These are phyloP conservation scores for Metschnikowia hibisci DNA, from an alignment of 805 yeast species.

Conservation along the genomic window DNA sequence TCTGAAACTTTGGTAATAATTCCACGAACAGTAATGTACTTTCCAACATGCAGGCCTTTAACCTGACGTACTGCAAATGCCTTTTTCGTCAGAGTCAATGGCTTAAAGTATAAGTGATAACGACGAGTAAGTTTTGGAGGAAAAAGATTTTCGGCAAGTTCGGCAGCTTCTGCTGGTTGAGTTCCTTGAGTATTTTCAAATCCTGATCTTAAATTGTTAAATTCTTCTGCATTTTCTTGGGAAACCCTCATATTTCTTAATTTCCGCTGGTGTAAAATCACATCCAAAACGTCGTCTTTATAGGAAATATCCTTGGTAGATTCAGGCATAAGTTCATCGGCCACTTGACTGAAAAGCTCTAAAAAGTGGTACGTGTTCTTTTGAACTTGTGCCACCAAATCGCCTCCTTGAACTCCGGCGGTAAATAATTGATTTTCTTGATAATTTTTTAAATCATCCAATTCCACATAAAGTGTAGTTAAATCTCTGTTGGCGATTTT, in stretches of 20 bases:
- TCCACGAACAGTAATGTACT: constrained; percentile 85
- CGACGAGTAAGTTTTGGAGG: constrained; percentile 87
- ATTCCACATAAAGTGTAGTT: constrained; percentile 64
- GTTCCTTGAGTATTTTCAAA: constrained; percentile 24
- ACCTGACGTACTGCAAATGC: constrained; percentile 87
- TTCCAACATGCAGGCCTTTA: constrained; percentile 78
- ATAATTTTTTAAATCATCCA: constrained; percentile 77
- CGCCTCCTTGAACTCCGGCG: constrained; percentile 15
- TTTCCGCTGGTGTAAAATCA: constrained; percentile 84
- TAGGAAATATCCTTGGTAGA: constrained; percentile 79
- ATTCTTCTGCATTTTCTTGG: constrained; percentile 63
- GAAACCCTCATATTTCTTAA: constrained; percentile 73
- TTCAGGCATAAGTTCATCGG: constrained; percentile 80
- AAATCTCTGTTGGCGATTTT: constrained; percentile 79
- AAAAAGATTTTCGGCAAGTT: constrained; percentile 49
- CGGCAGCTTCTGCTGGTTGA: constrained; percentile 15
- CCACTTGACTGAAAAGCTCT: constrained; percentile 69
- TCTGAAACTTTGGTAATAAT: constrained; percentile 94
- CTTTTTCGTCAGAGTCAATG: constrained; percentile 51
- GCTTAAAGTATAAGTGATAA: constrained; percentile 82
- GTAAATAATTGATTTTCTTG: constrained; percentile 44
- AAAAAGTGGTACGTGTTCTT: constrained; percentile 75
- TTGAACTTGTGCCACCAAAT: constrained; percentile 55
- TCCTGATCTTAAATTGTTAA: constrained; percentile 39
- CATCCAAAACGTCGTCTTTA: constrained; percentile 88